phyloP scores from a whole-genome alignment of 805 yeast species.

The Wickerhamiella alocasiicola region DNA sequence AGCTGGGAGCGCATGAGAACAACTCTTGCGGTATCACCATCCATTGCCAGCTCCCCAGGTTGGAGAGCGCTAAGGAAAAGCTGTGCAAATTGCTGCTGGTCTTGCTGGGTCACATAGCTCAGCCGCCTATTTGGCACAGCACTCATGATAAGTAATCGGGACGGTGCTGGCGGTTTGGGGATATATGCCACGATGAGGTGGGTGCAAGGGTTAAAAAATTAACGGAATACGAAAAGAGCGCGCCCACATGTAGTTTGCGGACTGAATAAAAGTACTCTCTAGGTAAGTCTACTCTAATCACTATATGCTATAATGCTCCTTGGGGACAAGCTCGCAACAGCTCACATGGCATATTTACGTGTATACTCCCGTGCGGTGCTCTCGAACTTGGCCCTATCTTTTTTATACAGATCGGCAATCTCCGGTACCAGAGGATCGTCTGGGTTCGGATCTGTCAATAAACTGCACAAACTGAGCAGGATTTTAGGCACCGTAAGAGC shows the following conservation, averaged over 20 bases:
- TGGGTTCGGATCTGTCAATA: slow-evolving; percentile 95
- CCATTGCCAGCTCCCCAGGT: slow-evolving; percentile 45
- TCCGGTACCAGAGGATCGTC: slow-evolving; percentile 99
- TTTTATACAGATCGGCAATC: slow-evolving; percentile 91
- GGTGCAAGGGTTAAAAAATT: too few species aligned
- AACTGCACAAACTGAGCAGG: slow-evolving; percentile 82
- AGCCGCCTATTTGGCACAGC: slow-evolving; percentile 43
- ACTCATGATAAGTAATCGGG: neutral
- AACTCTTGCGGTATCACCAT: slow-evolving; percentile 55
- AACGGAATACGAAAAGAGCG: too few species aligned
- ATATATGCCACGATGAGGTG: too few species aligned
- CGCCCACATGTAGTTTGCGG: too few species aligned
- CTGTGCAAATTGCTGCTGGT: slow-evolving; percentile 77
- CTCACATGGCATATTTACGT: slow-evolving; percentile 84
- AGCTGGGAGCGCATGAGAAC: slow-evolving; percentile 71
- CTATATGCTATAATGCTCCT: slow-evolving; percentile 1
- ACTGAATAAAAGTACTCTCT: too few species aligned
- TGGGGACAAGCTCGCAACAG: neutral
- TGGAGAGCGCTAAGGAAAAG: slow-evolving; percentile 65
- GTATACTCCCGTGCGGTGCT: slow-evolving; percentile 99
- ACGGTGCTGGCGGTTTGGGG: neutral
- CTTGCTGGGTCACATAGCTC: slow-evolving; percentile 71
- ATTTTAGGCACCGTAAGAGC: slow-evolving; percentile 95
- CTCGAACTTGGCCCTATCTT: slow-evolving; percentile 86
- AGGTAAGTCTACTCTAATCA: too few species aligned